Conservation (phyloP, 176 grass and related monocot species). For the Aegilops speltoides region DNA sequence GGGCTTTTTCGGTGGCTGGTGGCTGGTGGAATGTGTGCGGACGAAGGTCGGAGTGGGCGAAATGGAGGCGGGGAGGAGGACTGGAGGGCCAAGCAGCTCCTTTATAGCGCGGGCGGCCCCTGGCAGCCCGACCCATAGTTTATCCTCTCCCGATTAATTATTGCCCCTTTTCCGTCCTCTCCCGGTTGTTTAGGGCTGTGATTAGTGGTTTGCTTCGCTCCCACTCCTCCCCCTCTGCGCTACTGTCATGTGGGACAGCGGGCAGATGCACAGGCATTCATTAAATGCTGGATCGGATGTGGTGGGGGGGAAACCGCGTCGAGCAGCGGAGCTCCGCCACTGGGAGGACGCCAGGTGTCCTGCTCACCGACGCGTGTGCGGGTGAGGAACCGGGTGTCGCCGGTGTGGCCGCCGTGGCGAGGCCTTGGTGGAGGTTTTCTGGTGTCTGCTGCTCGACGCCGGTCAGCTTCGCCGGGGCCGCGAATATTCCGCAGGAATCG, state of each 20-base stretch:
- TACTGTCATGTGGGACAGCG: not conserved
- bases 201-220: constrained; percentile 13
- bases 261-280: not conserved
- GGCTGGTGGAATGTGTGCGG: not conserved
- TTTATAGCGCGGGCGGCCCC: constrained; percentile 37
- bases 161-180: not conserved
- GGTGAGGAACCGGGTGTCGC: not conserved
- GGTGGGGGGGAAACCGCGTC: not conserved
- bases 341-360: not conserved
- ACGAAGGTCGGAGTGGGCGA: not conserved
- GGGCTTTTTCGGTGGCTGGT: not conserved
- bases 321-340: not conserved
- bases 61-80: constrained; percentile 38
- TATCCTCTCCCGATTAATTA: not conserved
- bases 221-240: not conserved
- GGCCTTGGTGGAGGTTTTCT: rapidly evolving
- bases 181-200: not conserved
- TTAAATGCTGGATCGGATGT: not conserved
- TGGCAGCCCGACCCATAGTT: not conserved
- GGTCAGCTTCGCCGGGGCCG: not conserved
- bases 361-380: rapidly evolving
- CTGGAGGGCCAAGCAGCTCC: constrained; percentile 5
- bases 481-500: constrained; percentile 22
- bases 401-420: constrained; percentile 7
- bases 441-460: not conserved